Percentiles rank a stretch among this genome's conserved stretches.
Conservation (phyloP, 1,284 basidiomycete species). For the Microbotryum lychnidis-dioicae region DNA sequence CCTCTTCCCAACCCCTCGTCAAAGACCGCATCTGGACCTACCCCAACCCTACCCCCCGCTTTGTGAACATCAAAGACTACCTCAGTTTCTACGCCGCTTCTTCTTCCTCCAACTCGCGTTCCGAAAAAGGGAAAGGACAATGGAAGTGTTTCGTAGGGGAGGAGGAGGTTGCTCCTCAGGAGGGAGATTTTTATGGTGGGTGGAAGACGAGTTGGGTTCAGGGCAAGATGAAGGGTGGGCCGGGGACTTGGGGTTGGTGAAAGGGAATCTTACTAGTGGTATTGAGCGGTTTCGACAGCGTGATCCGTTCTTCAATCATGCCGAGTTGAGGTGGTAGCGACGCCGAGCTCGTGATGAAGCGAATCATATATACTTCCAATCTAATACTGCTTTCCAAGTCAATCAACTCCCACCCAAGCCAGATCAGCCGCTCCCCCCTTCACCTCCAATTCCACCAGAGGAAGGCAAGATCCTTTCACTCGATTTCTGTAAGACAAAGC, state of each 20-base stretch:
- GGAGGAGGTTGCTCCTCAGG: slow-evolving; percentile 37
- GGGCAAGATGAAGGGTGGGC: slow-evolving; percentile 39
- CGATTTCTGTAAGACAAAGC: too few species aligned
- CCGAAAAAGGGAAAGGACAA: slow-evolving; percentile 1
- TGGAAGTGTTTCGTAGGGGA: slow-evolving; percentile 41
- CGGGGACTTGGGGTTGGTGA: slow-evolving; percentile 38
- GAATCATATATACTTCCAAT: too few species aligned
- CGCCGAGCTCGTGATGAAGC: too few species aligned
- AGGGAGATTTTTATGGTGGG: slow-evolving; percentile 39
- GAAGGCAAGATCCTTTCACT: too few species aligned
- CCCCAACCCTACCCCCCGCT: slow-evolving; percentile 34
- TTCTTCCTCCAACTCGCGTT: slow-evolving; percentile 10
- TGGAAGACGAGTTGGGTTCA: slow-evolving; percentile 37
- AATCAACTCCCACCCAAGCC: too few species aligned
- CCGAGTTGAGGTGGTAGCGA: too few species aligned
- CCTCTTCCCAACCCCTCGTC: slow-evolving; percentile 13
- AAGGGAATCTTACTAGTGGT: too few species aligned
- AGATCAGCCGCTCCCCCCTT: too few species aligned
- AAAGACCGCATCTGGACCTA: slow-evolving; percentile 40
- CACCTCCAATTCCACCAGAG: too few species aligned
- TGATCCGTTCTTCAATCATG: too few species aligned
- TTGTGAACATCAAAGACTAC: slow-evolving; percentile 37
- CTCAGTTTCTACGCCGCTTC: slow-evolving; percentile 37
- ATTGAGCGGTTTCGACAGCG: too few species aligned
- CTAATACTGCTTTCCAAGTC: too few species aligned